A percentile compares a stretch with the other conserved stretches of the same genome.
Conservation (phyloP, 345 rosid species). For the Eucalyptus sp. region DNA sequence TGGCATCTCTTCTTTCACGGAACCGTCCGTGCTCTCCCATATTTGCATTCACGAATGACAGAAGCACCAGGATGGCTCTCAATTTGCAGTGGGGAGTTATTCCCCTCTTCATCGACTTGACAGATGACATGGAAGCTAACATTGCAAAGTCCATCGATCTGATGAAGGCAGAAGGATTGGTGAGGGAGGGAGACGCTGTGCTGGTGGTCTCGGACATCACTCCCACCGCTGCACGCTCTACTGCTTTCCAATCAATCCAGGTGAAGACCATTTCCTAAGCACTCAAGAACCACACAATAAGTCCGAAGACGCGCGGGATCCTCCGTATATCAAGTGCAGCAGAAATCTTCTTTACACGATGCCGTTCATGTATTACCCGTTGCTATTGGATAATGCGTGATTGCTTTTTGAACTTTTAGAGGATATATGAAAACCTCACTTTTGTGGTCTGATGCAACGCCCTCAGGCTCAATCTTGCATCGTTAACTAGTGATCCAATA, state of each 20-base stretch:
- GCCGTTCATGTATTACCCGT: background rate
- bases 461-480: background rate
- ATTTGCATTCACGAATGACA: slow-evolving; percentile 41
- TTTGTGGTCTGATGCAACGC: background rate
- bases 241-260: slow-evolving; percentile 40
- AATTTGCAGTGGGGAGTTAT: slow-evolving; percentile 69
- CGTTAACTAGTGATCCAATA: background rate
- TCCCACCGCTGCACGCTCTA: slow-evolving; percentile 13
- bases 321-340: background rate
- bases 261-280: slow-evolving; percentile 34
- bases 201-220: slow-evolving; percentile 50
- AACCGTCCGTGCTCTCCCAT: slow-evolving; percentile 68
- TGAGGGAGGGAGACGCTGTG: slow-evolving; percentile 27
- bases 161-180: slow-evolving; percentile 36
- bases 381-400: background rate
- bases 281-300: background rate
- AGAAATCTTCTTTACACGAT: background rate
- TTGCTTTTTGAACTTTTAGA: background rate
- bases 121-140: slow-evolving; percentile 50
- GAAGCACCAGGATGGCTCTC: slow-evolving; percentile 38
- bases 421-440: background rate
- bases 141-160: slow-evolving; percentile 26
- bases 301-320: background rate
- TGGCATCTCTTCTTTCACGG: slow-evolving; percentile 66
- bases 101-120: slow-evolving; percentile 27